Percentiles rank a stretch among this genome's conserved stretches.
Conservation (phyloP, 805 yeast genomes). For the Brettanomyces sp. region DNA sequence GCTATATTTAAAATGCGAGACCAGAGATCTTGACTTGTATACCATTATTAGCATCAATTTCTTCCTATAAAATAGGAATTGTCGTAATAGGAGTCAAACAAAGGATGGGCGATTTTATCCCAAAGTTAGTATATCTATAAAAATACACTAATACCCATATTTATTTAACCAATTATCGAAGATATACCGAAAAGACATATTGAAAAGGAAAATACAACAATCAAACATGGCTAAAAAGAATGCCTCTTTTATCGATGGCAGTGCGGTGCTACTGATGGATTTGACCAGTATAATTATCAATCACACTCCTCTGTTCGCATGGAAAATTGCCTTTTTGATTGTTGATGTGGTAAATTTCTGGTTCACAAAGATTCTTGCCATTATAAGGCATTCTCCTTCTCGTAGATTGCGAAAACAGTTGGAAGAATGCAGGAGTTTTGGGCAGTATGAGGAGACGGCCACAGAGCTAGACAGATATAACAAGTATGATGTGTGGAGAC, state of each 20-base stretch:
- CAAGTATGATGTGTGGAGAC: constrained; percentile 62
- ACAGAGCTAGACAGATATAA: constrained; percentile 39
- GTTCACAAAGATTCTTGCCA: constrained; percentile 16
- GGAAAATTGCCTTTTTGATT: constrained; percentile 29
- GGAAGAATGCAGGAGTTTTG: constrained; percentile 26
- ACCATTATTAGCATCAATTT: too few relatives aligned
- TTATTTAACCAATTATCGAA: too few relatives aligned
- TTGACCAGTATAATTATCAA: not conserved
- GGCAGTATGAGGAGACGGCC: constrained; percentile 61
- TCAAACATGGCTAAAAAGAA: too few relatives aligned
- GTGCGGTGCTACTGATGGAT: not conserved
- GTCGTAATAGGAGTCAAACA: too few relatives aligned
- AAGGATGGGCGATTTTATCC: too few relatives aligned
- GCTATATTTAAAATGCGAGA: too few relatives aligned
- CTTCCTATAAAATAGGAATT: too few relatives aligned
- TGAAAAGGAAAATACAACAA: too few relatives aligned
- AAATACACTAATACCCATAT: too few relatives aligned
- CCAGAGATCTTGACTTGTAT: too few relatives aligned
- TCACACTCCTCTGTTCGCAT: constrained; percentile 10
- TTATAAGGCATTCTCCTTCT: constrained; percentile 7
- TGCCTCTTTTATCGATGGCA: not conserved
- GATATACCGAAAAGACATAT: too few relatives aligned
- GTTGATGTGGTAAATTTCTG: constrained; percentile 35
- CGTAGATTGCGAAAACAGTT: constrained; percentile 3
- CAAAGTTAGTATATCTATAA: too few relatives aligned